Conservation (phyloP, 257 asterid species). For the Eucommia ulmoides region DNA sequence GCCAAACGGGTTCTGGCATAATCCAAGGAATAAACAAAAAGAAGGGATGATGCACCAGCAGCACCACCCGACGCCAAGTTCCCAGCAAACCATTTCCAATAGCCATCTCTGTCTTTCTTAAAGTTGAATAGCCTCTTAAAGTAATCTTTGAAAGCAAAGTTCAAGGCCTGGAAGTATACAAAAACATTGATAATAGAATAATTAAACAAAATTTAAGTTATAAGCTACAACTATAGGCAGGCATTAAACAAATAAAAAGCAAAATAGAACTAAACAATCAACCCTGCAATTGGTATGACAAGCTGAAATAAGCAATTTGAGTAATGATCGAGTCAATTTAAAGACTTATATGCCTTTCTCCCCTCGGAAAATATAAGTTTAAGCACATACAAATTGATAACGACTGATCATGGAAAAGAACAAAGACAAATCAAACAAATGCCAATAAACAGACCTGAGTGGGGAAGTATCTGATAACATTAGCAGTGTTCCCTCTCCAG, state of each 20-base stretch:
- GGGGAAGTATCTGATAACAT: conserved; percentile 74
- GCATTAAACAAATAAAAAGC: no score
- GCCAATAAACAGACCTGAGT: conserved; percentile 41
- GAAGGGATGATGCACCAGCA: conserved; percentile 67
- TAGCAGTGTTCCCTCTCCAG: conserved; percentile 74
- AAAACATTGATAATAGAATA: background rate
- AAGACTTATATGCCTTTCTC: no score
- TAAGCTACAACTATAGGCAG: no score
- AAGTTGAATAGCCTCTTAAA: conserved; percentile 61
- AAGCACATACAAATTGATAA: background rate
- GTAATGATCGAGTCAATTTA: no score
- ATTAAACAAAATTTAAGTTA: background rate
- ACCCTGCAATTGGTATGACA: no score
- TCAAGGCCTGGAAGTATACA: conserved; percentile 44
- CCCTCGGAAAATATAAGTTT: no score
- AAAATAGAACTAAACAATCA: no score
- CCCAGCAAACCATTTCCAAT: conserved; percentile 78
- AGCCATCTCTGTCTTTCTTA: conserved; percentile 58
- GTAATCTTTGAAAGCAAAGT: conserved; percentile 75
- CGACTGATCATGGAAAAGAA: background rate
- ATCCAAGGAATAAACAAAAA: conserved; percentile 61
- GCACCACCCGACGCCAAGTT: conserved; percentile 71
- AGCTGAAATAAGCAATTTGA: no score
- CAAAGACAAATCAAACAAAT: background rate
- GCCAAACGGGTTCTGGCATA: conserved; percentile 71